Conservation (phyloP, 768 basidiomycete genomes). For the Krasilnikovozyma curviuscula region DNA sequence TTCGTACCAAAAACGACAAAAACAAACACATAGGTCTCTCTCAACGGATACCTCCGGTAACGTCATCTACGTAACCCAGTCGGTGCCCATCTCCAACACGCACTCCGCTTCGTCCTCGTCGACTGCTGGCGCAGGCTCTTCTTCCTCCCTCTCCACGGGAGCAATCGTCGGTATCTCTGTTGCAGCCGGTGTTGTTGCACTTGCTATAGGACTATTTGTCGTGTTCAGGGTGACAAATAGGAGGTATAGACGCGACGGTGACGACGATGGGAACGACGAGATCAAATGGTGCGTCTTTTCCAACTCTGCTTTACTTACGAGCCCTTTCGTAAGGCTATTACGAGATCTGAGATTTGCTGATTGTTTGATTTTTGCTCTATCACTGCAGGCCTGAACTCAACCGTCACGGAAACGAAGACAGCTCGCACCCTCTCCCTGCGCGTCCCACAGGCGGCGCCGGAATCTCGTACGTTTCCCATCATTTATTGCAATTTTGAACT, state of each 20-base stretch:
- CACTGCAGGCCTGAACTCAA: constrained; percentile 9
- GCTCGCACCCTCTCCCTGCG: constrained; percentile 8
- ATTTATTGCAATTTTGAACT: too few species aligned
- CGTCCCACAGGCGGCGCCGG: constrained; percentile 12
- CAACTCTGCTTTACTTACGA: neutral
- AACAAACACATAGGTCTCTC: neutral
- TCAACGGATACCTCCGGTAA: neutral
- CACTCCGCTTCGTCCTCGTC: neutral
- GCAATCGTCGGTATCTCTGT: constrained; percentile 12
- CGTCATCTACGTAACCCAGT: constrained; percentile 1
- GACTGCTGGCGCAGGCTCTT: neutral
- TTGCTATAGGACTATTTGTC: constrained; percentile 5
- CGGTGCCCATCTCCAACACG: neutral
- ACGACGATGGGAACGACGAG: constrained; percentile 8
- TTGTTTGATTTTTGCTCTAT: neutral
- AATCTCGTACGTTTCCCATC: neutral
- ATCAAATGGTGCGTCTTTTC: constrained; percentile 8
- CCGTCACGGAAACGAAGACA: constrained; percentile 8
- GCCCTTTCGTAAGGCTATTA: neutral
- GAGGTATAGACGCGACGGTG: constrained; percentile 3
- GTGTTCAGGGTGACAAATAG: constrained; percentile 3
- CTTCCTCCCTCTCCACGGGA: constrained; percentile 5
- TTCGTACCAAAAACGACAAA: too few species aligned
- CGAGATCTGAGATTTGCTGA: neutral
- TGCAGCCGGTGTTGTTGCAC: constrained; percentile 6